These are phyloP conservation scores for Penicillium sp. DNA, from an alignment of 2,329 filamentous ascomycete genomes.

Conservation along the genomic window DNA sequence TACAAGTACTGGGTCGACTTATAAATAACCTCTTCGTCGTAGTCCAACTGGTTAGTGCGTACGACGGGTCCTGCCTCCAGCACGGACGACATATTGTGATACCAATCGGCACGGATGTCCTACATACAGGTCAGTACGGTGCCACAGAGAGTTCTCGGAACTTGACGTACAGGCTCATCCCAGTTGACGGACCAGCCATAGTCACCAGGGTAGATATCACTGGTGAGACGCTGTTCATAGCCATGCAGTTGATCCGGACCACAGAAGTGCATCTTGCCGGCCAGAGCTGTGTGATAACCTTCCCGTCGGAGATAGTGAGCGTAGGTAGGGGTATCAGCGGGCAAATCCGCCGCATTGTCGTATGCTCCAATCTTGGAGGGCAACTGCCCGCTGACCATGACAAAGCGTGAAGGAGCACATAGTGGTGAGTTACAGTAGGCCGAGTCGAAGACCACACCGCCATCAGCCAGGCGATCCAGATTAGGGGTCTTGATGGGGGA, in stretches of 20 bases:
- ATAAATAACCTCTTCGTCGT: slow-evolving; percentile 94
- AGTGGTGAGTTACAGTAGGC: slow-evolving; percentile 93
- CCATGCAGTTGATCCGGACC: slow-evolving; percentile 86
- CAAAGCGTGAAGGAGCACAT: slow-evolving; percentile 88
- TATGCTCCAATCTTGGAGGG: slow-evolving; percentile 89
- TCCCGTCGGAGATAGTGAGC: slow-evolving; percentile 82
- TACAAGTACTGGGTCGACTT: slow-evolving; percentile 85
- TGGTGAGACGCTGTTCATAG: slow-evolving; percentile 88
- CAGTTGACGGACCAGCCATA: slow-evolving; percentile 95
- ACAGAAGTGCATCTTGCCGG: slow-evolving; percentile 97
- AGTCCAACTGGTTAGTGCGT: slow-evolving; percentile 90
- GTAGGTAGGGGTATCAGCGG: slow-evolving; percentile 82
- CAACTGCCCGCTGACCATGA: slow-evolving; percentile 87
- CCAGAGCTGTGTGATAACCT: slow-evolving; percentile 85
- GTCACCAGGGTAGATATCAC: slow-evolving; percentile 91
- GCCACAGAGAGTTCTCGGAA: not conserved
- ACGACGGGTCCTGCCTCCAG: slow-evolving; percentile 84
- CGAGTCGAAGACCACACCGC: slow-evolving; percentile 84
- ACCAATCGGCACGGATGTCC: slow-evolving; percentile 75
- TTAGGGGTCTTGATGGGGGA: slow-evolving; percentile 92
- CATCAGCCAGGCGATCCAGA: slow-evolving; percentile 74
- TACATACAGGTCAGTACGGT: slow-evolving; percentile 14
- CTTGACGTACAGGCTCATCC: slow-evolving; percentile 67
- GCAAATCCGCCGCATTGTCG: slow-evolving; percentile 83
- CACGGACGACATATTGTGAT: slow-evolving; percentile 92